Percentiles rank a stretch among this genome's conserved stretches.
Conservation (phyloP, 495 filamentous ascomycete species). For the Halenospora varia region DNA sequence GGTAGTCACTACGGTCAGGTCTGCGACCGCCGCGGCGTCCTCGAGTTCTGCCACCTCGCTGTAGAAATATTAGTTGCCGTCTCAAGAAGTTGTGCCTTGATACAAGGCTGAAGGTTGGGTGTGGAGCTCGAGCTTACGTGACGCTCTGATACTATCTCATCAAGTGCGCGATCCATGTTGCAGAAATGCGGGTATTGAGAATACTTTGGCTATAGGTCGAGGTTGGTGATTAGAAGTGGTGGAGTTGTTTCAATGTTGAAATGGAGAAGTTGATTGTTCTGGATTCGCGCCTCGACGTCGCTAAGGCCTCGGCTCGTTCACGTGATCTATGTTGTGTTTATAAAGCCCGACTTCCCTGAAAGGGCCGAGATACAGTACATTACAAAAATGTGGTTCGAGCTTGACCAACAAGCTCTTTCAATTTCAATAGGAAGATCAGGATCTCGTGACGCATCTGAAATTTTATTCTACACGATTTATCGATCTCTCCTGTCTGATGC, state of each 20-base stretch:
- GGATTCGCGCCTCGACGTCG: background rate
- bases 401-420: too few relatives aligned
- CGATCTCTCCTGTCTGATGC: too few relatives aligned
- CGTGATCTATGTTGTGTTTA: conserved; percentile 1
- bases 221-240: background rate
- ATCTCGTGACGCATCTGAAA: too few relatives aligned
- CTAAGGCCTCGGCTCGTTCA: background rate
- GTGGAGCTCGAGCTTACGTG: conserved; percentile 50
- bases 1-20: conserved; percentile 51
- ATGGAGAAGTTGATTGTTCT: background rate
- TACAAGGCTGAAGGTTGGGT: conserved; percentile 1
- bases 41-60: conserved; percentile 28
- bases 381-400: too few relatives aligned
- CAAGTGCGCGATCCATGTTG: conserved; percentile 74
- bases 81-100: conserved; percentile 3
- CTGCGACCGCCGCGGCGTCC: conserved; percentile 47
- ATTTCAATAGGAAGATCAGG: too few relatives aligned
- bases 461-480: too few relatives aligned
- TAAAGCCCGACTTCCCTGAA: background rate
- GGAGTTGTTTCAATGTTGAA: background rate
- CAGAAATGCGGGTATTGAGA: background rate
- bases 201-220: background rate
- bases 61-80: conserved; percentile 3
- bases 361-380: too few relatives aligned
- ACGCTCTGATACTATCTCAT: conserved; percentile 80